Evolutionary conservation across 1,284 basidiomycete species (phyloP), one percentile per base, ranked within the genome.

Genomic region (Austroboletus niveus): DNA sequence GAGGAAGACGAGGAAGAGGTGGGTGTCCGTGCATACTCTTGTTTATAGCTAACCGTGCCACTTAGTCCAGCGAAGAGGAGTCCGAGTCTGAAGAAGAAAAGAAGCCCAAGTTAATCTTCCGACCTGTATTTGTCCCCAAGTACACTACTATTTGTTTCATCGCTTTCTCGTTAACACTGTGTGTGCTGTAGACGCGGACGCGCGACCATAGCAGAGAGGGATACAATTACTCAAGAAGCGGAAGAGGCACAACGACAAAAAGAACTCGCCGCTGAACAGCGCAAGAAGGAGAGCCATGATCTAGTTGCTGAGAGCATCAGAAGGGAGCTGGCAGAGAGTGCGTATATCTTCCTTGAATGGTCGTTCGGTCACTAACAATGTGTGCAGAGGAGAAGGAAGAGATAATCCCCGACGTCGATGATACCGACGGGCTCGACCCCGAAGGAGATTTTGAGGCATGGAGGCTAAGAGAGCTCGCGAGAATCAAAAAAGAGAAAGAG

Each of bases 371-470:
- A 35, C 38, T 47, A 17, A 58, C 45, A 22, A 30, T 48, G 15
- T 34, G 51, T 52, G 27, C 65, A 96, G 92, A 92, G 79, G 89
- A 95, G 70, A 89, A 91, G 58, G 85, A 90, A 51, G 88, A 89
- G 17, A 69, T 87, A 14, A 75, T 89, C 30, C 88, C 89, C 1
- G 94, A 98, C 54, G 80, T 99, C 0, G 95, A 98, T 72, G 97
- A 99, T 69, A 91, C 92, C 1, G 97, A 99, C 65, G 95, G 91
- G 1, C 67, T 95, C 44, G 95, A 99, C 64, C 92, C 94, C 1
- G 81, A 83, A 24, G 87, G 72, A 45, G 97, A 99, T 71, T 99
- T 99, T 60, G 92, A 96, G 63, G 92, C 89, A 1, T 99, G 97
- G 97, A 83, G 94, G 47, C 71, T 96, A 42, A 84, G 97, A 52